Conservation (phyloP, 1,284 basidiomycete species). For the Boletus mariae region DNA sequence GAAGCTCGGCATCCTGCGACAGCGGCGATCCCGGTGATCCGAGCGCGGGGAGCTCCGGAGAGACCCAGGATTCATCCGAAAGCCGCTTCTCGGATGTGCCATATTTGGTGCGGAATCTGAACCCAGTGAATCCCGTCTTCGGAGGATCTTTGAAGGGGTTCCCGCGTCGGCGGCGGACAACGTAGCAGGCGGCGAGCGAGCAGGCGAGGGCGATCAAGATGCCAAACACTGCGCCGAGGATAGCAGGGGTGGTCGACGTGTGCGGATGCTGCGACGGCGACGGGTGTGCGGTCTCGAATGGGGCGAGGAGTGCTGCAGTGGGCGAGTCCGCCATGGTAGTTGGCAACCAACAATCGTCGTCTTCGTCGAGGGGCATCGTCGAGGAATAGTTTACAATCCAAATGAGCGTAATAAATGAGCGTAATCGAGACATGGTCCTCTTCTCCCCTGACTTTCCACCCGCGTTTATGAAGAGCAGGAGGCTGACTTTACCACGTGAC, state of each 20-base stretch:
- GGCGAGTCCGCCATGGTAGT: neutral
- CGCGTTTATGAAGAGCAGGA: constrained; percentile 14
- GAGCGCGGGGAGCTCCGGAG: constrained; percentile 11
- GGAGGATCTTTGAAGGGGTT: constrained; percentile 14
- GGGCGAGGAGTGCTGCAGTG: constrained; percentile 12
- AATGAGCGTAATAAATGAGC: constrained; percentile 22
- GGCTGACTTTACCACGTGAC: constrained; percentile 29
- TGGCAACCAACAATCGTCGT: constrained; percentile 1
- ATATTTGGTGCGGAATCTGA: neutral
- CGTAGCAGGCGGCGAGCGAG: constrained; percentile 3
- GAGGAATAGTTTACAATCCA: constrained; percentile 3
- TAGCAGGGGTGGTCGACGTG: constrained; percentile 8
- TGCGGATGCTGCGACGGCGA: constrained; percentile 11
- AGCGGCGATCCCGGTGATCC: constrained; percentile 8
- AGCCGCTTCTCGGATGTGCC: constrained; percentile 17
- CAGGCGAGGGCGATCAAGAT: constrained; percentile 14
- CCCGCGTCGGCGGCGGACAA: constrained; percentile 10
- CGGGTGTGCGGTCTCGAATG: constrained; percentile 14
- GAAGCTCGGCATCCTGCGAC: constrained; percentile 12
- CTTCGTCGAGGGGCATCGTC: constrained; percentile 14
- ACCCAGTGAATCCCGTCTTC: constrained; percentile 7
- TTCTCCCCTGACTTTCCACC: neutral
- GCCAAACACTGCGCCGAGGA: constrained; percentile 16
- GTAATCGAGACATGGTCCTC: constrained; percentile 15
- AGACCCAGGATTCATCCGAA: constrained; percentile 31